Evolutionary conservation across 2,329 filamentous ascomycete genomes (phyloP), one percentile per base, ranked within the genome.

Genomic region (Claviceps pazoutovae): DNA sequence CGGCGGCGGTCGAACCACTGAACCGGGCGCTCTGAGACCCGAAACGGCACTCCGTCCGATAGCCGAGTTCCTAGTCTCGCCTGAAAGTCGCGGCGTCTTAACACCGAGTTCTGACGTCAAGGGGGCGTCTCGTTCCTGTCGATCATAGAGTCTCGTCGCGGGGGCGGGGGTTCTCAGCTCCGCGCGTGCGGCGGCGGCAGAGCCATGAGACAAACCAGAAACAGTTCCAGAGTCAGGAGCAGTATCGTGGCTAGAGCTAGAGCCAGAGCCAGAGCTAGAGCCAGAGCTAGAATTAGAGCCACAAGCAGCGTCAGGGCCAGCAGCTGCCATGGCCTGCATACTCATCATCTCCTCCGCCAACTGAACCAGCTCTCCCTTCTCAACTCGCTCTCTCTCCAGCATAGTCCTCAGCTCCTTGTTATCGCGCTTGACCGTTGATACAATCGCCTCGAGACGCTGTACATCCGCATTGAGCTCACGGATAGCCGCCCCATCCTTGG

Each of bases 281-380:
- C 26, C 26, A 26, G 26, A 26, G 7, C 8, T 2, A 9, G 8
- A 30, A 9, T 30, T 30, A 30, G 7, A 30, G 26, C 26, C 26
- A 30, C 8, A 30, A 30, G 44, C 44, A n/a, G 26, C 44, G 8
- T 23, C 43, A 46, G 44, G 17, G 41, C 4, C 43, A 17, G 43
- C 26, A 16, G 6, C 43, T n/a, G 23, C 23, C 23, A 34, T 34
- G 23, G 34, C 75, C 64, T 81, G 74, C 68, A 91, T 81, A 49
- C 74, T 73, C 68, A 93, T 83, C 82, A 93, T 86, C 70, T 93
- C 87, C 65, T 93, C 87, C 1, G 88, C 87, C 5, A 88, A 77
- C 52, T 82, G 79, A 38, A 93, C 87, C 41, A 93, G 73, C 68
- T 91, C 87, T 50, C 86, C 84, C 73, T 93, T 91, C 69, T 93